A percentile compares a stretch with the other conserved stretches of the same genome.
Conservation (phyloP, 2,329 filamentous ascomycete species). For the Colletotrichum tanaceti region DNA sequence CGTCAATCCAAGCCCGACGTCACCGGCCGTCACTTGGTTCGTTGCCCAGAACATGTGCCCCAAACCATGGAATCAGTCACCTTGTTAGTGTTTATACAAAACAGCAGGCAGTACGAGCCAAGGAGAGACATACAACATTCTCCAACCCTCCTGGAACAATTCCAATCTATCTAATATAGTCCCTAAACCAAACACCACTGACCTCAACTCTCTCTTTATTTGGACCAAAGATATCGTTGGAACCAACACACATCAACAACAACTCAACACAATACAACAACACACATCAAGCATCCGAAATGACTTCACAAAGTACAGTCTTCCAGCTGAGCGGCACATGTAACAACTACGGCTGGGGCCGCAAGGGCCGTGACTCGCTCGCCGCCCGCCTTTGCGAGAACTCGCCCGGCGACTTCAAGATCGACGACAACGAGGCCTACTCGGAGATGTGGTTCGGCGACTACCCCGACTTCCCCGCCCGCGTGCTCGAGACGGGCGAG, state of each 20-base stretch:
- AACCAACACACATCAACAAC: neutral
- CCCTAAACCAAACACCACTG: neutral
- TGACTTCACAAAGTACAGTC: slow-evolving; percentile 46
- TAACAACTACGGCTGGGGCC: slow-evolving; percentile 78
- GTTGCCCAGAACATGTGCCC: neutral
- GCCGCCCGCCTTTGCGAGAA: slow-evolving; percentile 73
- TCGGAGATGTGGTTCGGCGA: slow-evolving; percentile 81
- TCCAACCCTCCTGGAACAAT: neutral
- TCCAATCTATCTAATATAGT: neutral
- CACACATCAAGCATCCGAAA: neutral
- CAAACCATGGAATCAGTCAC: neutral
- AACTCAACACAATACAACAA: neutral
- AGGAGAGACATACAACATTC: neutral
- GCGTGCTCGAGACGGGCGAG: slow-evolving; percentile 71
- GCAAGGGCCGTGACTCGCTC: slow-evolving; percentile 72
- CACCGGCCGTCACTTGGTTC: slow-evolving; percentile 25
- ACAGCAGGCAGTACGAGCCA: neutral
- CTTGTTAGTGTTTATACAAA: neutral
- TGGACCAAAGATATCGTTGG: neutral
- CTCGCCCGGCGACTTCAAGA: slow-evolving; percentile 72
- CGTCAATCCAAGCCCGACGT: slow-evolving; percentile 37
- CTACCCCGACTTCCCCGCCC: slow-evolving; percentile 76
- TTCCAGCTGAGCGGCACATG: slow-evolving; percentile 61
- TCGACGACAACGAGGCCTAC: slow-evolving; percentile 73
- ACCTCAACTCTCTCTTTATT: neutral